Evolutionary conservation across 1,139 yeast species (phyloP).

Genomic region (Magnusiomyces magnusii): DNA sequence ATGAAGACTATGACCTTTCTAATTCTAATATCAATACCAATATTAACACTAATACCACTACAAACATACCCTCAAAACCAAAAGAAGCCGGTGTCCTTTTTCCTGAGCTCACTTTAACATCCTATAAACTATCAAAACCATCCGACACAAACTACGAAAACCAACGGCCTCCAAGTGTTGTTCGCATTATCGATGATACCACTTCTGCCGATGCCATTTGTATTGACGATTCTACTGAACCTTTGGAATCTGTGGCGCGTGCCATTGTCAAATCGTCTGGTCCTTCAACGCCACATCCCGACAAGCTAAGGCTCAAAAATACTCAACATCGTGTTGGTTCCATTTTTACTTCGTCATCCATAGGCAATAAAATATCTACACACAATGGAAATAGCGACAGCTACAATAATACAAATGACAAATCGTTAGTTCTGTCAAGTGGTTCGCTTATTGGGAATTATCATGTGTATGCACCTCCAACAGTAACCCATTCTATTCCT

Average conservation of each 20-base stretch:
- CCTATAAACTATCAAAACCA: neutral
- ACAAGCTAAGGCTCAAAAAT: neutral
- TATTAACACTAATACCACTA: neutral
- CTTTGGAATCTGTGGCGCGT: slow-evolving; percentile 14
- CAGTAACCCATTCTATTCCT: neutral
- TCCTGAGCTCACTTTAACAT: slow-evolving; percentile 1
- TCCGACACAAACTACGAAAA: neutral
- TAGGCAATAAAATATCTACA: neutral
- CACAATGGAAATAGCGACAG: neutral
- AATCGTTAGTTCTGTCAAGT: neutral
- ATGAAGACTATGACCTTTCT: neutral
- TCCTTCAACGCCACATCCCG: neutral
- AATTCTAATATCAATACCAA: neutral
- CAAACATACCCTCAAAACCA: neutral
- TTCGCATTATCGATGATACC: slow-evolving; percentile 25
- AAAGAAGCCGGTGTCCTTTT: slow-evolving; percentile 5
- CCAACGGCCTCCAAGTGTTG: slow-evolving; percentile 6
- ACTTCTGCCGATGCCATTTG: slow-evolving; percentile 27
- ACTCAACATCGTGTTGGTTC: neutral
- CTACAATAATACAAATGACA: neutral
- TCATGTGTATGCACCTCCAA: neutral
- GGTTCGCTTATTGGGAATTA: neutral
- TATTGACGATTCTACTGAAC: slow-evolving; percentile 29
- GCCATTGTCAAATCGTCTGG: slow-evolving; percentile 11
- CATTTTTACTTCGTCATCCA: neutral